Percentiles rank a stretch among this genome's conserved stretches.
phyloP scores from a whole-genome alignment of 1,284 basidiomycete species.

The Cutaneotrichosporon cutaneum region DNA sequence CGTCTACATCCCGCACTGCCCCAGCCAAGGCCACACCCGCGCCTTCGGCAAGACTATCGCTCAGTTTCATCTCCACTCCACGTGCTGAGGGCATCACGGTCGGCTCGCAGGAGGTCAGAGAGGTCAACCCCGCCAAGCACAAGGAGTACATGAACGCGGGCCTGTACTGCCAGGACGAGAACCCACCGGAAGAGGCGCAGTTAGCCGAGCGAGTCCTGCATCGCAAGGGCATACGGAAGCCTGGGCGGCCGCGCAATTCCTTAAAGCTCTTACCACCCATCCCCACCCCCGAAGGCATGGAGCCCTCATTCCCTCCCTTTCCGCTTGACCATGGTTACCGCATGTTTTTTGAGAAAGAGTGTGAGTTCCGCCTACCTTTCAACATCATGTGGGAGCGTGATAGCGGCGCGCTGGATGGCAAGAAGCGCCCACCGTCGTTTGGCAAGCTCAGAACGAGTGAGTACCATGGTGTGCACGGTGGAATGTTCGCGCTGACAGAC shows the following conservation, averaged over 20 bases:
- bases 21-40: neutral
- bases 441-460: conserved; percentile 37
- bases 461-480: conserved; percentile 13
- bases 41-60: neutral
- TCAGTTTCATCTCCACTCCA: neutral
- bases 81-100: conserved; percentile 5
- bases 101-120: conserved; percentile 1
- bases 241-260: conserved; percentile 15
- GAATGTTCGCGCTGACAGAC: conserved; percentile 1
- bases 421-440: conserved; percentile 48
- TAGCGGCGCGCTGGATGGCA: conserved; percentile 47
- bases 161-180: conserved; percentile 44
- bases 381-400: conserved; percentile 49
- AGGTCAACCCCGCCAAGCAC: conserved; percentile 22
- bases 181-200: conserved; percentile 29
- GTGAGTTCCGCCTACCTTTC: conserved; percentile 50
- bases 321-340: conserved; percentile 42
- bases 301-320: conserved; percentile 38
- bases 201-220: conserved; percentile 37
- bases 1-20: neutral
- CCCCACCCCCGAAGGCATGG: conserved; percentile 9
- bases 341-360: conserved; percentile 41
- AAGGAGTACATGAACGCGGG: conserved; percentile 45
- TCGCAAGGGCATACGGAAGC: conserved; percentile 6
- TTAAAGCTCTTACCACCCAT: conserved; percentile 4